Evolutionary conservation across 768 basidiomycete genomes (phyloP).

Genomic region (Daedaleopsis nitida): DNA sequence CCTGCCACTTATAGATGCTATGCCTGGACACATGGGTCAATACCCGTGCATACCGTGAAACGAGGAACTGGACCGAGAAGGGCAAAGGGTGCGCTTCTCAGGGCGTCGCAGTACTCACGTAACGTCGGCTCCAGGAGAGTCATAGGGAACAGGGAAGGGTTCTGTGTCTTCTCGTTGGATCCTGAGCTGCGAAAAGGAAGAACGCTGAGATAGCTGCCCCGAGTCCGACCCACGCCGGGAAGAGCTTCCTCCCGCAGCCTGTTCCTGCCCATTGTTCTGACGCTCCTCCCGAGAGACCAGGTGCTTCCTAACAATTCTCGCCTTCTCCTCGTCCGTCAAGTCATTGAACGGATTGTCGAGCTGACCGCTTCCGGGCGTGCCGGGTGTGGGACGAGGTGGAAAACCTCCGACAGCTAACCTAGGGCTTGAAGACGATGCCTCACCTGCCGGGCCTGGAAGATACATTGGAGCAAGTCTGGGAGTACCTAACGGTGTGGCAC

Average conservation of each 20-base stretch:
- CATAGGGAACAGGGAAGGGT: constrained; percentile 84
- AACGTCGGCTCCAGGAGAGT: constrained; percentile 86
- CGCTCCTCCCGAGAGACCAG: constrained; percentile 76
- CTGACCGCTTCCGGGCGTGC: constrained; percentile 33
- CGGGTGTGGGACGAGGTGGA: constrained; percentile 34
- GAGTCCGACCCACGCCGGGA: constrained; percentile 31
- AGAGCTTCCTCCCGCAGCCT: constrained; percentile 23
- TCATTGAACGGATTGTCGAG: constrained; percentile 50
- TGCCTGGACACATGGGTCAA: constrained; percentile 51
- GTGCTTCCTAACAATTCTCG: constrained; percentile 76
- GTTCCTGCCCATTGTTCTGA: constrained; percentile 26
- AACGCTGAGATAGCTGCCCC: constrained; percentile 31
- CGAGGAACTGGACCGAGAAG: background rate
- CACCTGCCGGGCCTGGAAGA: constrained; percentile 18
- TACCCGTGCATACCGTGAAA: constrained; percentile 18
- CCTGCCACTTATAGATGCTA: constrained; percentile 94
- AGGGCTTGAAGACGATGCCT: constrained; percentile 18
- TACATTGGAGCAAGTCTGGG: constrained; percentile 23
- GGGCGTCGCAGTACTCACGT: constrained; percentile 61
- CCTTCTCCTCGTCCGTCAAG: constrained; percentile 82
- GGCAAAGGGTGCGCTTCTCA: background rate
- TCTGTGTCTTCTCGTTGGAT: constrained; percentile 54
- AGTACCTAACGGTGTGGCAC: constrained; percentile 51
- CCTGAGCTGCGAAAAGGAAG: constrained; percentile 29
- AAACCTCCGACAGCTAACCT: constrained; percentile 38